Evolutionary conservation across 1,284 basidiomycete species (phyloP).

Genomic region (Apiotrichum gamsii): DNA sequence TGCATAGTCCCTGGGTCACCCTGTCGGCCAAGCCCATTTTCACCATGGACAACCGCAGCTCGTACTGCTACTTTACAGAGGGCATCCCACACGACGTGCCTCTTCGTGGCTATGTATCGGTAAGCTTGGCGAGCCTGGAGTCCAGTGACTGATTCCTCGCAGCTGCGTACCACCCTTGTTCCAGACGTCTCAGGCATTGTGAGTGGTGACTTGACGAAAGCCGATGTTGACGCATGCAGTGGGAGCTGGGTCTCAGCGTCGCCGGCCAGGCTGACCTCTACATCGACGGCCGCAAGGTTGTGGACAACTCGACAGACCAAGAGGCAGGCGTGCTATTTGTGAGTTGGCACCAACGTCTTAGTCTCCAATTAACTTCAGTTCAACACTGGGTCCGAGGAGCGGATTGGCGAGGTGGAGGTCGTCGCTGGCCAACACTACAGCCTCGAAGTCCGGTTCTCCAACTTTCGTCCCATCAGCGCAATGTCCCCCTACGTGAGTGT

Average conservation of each 20-base stretch:
- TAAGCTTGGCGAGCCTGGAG: neutral
- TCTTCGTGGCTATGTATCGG: constrained; percentile 21
- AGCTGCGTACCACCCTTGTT: constrained; percentile 44
- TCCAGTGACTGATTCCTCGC: neutral
- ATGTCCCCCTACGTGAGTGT: constrained; percentile 24
- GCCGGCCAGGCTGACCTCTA: constrained; percentile 62
- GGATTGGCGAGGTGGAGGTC: constrained; percentile 12
- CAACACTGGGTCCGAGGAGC: constrained; percentile 25
- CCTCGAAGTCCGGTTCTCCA: constrained; percentile 29
- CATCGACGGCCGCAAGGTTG: constrained; percentile 51
- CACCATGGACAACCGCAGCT: constrained; percentile 24
- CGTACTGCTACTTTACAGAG: constrained; percentile 28
- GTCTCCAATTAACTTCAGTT: constrained; percentile 10
- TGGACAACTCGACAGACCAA: constrained; percentile 49
- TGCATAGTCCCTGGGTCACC: too few species aligned
- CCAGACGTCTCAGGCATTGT: constrained; percentile 45
- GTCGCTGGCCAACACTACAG: constrained; percentile 17
- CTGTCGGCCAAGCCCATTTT: constrained; percentile 13
- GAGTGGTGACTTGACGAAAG: neutral
- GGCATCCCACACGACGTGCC: constrained; percentile 27
- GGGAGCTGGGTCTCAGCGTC: constrained; percentile 63
- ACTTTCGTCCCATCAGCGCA: constrained; percentile 27
- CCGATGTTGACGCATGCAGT: constrained; percentile 36
- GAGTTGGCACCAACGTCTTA: constrained; percentile 1
- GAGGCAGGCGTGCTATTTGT: constrained; percentile 23